Evolutionary conservation across 2,329 filamentous ascomycete genomes (phyloP).

Genomic region (Diaporthe sp.): DNA sequence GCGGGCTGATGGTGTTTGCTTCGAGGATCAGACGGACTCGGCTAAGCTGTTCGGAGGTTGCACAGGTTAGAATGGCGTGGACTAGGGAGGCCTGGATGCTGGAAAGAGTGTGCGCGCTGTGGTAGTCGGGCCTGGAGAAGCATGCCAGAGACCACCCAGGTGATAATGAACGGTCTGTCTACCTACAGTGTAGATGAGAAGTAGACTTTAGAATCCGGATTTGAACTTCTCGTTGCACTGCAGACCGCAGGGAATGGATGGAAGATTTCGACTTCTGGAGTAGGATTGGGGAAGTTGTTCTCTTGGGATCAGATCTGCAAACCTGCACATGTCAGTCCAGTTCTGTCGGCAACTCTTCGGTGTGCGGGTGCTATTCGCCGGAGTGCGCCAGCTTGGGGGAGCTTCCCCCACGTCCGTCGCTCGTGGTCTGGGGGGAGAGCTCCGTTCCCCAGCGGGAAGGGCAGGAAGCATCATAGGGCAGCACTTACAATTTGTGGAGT

Average conservation of each 20-base stretch:
- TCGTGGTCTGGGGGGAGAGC: constrained; percentile 4
- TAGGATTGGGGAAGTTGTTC: neutral
- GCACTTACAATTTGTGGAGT: constrained; percentile 22
- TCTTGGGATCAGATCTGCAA: constrained; percentile 24
- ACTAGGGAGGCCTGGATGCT: neutral
- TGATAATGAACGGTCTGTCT: too few species aligned
- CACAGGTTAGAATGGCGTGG: constrained; percentile 10
- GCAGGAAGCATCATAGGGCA: neutral
- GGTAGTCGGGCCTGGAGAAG: neutral
- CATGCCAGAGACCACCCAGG: neutral
- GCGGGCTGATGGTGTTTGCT: constrained; percentile 56
- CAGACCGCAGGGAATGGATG: constrained; percentile 7
- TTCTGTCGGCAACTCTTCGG: constrained; percentile 30
- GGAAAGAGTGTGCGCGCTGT: neutral
- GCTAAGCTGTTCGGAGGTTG: constrained; percentile 10
- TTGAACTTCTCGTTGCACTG: constrained; percentile 6
- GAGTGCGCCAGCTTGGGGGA: constrained; percentile 32
- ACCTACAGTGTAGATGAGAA: neutral
- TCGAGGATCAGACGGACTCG: constrained; percentile 16
- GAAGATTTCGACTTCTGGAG: neutral
- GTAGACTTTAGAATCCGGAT: neutral
- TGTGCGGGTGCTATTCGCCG: constrained; percentile 30
- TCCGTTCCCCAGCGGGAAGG: neutral
- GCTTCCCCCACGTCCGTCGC: constrained; percentile 28
- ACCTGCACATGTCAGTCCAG: constrained; percentile 34